phyloP scores from a whole-genome alignment of 805 yeast species.

The Schwanniomyces yamadae region DNA sequence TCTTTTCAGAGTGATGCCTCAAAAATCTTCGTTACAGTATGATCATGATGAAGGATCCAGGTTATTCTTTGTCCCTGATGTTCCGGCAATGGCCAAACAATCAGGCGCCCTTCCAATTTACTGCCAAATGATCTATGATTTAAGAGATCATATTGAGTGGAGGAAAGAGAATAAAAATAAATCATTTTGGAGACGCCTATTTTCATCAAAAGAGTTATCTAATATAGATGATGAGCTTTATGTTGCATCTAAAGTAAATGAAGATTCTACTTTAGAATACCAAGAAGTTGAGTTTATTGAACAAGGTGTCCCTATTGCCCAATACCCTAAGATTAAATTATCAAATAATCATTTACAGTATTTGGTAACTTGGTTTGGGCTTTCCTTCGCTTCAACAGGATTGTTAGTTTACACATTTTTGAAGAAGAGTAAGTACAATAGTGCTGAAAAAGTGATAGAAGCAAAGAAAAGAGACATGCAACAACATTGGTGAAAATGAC shows the following conservation, averaged over 20 bases:
- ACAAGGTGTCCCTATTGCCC: conserved; percentile 91
- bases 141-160: conserved; percentile 62
- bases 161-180: conserved; percentile 10
- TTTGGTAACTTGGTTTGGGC: conserved; percentile 92
- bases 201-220: conserved; percentile 7
- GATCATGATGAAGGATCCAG: conserved; percentile 66
- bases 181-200: conserved; percentile 11
- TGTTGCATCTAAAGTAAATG: conserved; percentile 17
- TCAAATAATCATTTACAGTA: conserved; percentile 91
- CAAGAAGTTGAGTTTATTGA: conserved; percentile 56
- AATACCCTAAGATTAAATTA: conserved; percentile 73
- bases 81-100: conserved; percentile 72
- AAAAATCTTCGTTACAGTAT: conserved; percentile 63
- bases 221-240: conserved; percentile 17
- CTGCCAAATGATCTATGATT: conserved; percentile 68
- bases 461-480: conserved; percentile 41
- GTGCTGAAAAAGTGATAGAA: conserved; percentile 40
- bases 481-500: conserved; percentile 18
- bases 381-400: conserved; percentile 69
- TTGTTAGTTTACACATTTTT: conserved; percentile 46
- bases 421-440: conserved; percentile 28
- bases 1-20: conserved; percentile 65
- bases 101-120: conserved; percentile 71
- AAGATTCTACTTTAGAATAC: conserved; percentile 36
- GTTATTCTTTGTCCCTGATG: conserved; percentile 77